Evolutionary conservation across 257 asterid genomes (phyloP), one percentile per base, ranked within the genome.

Genomic region (Ophiorrhiza pumila): DNA sequence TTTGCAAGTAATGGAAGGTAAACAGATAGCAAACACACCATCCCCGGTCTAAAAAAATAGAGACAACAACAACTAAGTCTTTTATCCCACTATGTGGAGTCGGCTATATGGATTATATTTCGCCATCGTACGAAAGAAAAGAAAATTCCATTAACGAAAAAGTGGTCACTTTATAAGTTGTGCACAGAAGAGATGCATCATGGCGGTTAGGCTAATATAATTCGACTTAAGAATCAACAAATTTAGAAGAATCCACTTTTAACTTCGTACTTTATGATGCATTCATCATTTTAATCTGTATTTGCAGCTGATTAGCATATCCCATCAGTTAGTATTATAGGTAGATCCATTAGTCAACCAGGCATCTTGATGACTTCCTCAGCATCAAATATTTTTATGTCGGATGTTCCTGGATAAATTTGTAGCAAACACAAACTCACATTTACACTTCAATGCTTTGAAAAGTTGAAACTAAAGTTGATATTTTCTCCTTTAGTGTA

Each of bases 171-270:
- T n/a, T n/a, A n/a, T n/a, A n/a, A n/a, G n/a, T n/a, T n/a, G n/a
- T n/a, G n/a, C n/a, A n/a, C n/a, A 55, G 10, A 25, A 14, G 4
- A 8, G 60, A 11, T 25, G 25, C n/a, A 29, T 0, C 32, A 61
- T 61, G 45, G 27, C 2, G 15, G 57, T 50, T 18, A 18, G 45
- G 8, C 45, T 34, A 34, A 27, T 34, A 43, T 31, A 1, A 12
- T 60, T 60, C 14, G 43, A 58, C 66, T 52, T 52, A 32, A 31
- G 43, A 31, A 60, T 17, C 25, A 60, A 60, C n/a, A 31, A 31
- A 55, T 29, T 55, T 55, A 20, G 60, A 23, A 20, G 60, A 23
- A 55, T 55, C 60, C 66, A 60, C 66, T 60, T n/a, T 39, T 32
- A 32, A 22, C 20, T 60, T 15, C 11, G 4, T 27, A 61, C n/a